A percentile compares a stretch with the other conserved stretches of the same genome.
These are phyloP conservation scores for Juncus inflexus DNA, from an alignment of 176 grass and related monocot genomes.

Conservation along the genomic window DNA sequence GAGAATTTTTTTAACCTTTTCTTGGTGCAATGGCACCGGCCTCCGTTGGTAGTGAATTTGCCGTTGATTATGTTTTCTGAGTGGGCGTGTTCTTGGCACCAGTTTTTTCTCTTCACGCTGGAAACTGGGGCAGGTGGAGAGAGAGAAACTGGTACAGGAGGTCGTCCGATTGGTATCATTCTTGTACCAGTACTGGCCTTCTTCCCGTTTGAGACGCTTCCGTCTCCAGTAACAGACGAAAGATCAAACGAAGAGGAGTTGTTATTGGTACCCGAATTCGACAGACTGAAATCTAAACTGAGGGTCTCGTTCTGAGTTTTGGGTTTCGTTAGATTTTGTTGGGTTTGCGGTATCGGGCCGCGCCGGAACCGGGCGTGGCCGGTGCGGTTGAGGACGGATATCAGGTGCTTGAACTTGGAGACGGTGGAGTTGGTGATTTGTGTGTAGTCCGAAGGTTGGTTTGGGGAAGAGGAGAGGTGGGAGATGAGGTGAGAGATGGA, in stretches of 20 bases:
- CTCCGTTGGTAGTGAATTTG: conserved; percentile 35
- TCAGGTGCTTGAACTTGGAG: conserved; percentile 85
- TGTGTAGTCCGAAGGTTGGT: conserved; percentile 42
- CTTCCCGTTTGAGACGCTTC: conserved; percentile 70
- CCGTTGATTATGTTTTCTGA: conserved; percentile 58
- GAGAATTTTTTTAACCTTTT: conserved; percentile 36
- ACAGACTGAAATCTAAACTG: conserved; percentile 42
- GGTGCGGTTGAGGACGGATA: conserved; percentile 75
- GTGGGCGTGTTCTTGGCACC: conserved; percentile 74
- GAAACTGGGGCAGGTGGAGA: neutral
- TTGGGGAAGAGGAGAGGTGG: conserved; percentile 43
- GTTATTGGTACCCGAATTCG: conserved; percentile 33
- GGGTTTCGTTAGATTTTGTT: conserved; percentile 25
- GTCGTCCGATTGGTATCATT: conserved; percentile 14
- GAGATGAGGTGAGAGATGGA: conserved; percentile 69
- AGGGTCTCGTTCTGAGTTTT: conserved; percentile 10
- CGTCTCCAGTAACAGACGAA: conserved; percentile 66
- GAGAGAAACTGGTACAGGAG: conserved; percentile 32
- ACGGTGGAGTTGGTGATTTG: conserved; percentile 77
- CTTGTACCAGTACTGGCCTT: conserved; percentile 15
- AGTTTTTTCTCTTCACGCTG: conserved; percentile 34
- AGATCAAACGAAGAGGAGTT: conserved; percentile 59
- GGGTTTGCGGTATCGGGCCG: conserved; percentile 37
- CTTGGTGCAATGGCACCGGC: conserved; percentile 89
- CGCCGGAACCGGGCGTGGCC: conserved; percentile 86